Conservation (phyloP, 768 basidiomycete species). For the Boletus insuetus region DNA sequence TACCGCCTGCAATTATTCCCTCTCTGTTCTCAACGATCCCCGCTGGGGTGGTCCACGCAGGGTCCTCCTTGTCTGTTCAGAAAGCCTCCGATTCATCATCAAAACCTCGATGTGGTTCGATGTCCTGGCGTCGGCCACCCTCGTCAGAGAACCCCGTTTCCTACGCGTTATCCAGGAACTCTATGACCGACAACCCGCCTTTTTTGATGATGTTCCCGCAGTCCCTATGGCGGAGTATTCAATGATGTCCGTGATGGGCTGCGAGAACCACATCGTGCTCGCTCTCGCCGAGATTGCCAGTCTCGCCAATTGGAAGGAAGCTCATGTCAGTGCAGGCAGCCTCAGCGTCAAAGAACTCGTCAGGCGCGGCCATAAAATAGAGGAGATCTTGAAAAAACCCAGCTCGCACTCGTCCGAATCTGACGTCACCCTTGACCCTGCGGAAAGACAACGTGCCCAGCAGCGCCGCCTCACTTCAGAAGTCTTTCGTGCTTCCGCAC, state of each 20-base stretch:
- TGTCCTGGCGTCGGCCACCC: constrained; percentile 76
- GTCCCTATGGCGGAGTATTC: constrained; percentile 43
- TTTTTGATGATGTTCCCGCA: constrained; percentile 37
- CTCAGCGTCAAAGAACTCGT: constrained; percentile 65
- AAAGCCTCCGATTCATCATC: constrained; percentile 67
- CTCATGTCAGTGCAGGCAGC: constrained; percentile 35
- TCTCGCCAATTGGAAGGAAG: constrained; percentile 65
- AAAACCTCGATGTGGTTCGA: constrained; percentile 89
- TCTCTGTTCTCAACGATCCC: constrained; percentile 41
- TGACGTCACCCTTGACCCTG: neutral
- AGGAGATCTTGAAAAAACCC: constrained; percentile 32
- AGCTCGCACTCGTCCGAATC: constrained; percentile 3
- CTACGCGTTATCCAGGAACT: constrained; percentile 52
- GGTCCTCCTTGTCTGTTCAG: constrained; percentile 43
- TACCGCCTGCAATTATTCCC: constrained; percentile 57
- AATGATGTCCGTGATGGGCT: constrained; percentile 87
- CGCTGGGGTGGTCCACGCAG: constrained; percentile 39
- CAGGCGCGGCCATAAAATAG: constrained; percentile 49
- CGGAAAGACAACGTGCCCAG: constrained; percentile 20
- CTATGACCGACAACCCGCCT: constrained; percentile 36
- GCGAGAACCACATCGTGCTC: constrained; percentile 76
- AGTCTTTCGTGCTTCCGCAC: constrained; percentile 72
- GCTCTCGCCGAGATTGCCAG: constrained; percentile 72
- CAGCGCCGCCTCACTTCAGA: constrained; percentile 48
- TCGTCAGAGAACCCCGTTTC: constrained; percentile 56